These are phyloP conservation scores for Annona squamosa DNA, from an alignment of 164 flowering plant species.

Conservation along the genomic window DNA sequence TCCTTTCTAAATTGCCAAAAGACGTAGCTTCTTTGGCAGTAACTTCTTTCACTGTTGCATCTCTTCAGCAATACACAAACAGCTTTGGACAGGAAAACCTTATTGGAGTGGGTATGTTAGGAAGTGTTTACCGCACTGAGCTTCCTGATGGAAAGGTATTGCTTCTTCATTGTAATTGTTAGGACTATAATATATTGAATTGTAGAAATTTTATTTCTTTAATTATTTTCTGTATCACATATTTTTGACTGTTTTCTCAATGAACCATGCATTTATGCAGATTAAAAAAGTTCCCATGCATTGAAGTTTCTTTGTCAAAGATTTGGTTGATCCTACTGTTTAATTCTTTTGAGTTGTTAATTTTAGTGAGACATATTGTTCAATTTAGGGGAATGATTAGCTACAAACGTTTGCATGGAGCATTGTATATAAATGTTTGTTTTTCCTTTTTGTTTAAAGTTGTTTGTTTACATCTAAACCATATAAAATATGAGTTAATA, in stretches of 20 bases:
- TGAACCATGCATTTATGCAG: too few relatives aligned
- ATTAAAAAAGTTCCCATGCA: not conserved
- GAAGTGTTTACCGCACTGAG: constrained; percentile 70
- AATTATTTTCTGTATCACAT: not conserved
- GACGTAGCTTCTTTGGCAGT: constrained; percentile 25
- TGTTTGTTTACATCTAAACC: too few relatives aligned
- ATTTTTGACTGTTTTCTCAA: not conserved
- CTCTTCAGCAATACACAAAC: constrained; percentile 74
- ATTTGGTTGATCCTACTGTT: not conserved
- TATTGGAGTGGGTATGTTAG: constrained; percentile 67
- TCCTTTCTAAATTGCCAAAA: constrained; percentile 21
- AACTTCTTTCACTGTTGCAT: constrained; percentile 50
- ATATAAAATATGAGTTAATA: too few relatives aligned
- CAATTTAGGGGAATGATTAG: too few relatives aligned
- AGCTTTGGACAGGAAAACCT: constrained; percentile 76
- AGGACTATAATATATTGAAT: not conserved
- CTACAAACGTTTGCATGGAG: too few relatives aligned
- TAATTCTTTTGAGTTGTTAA: not conserved
- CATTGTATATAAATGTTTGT: too few relatives aligned
- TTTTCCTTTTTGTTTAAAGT: too few relatives aligned
- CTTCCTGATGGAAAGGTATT: constrained; percentile 79
- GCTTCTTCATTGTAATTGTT: not conserved
- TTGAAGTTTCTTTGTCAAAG: not conserved
- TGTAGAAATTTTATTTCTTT: not conserved
- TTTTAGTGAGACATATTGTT: too few relatives aligned